Base-by-base conservation (phyloP, 441 rosid species). In the Oxalis stricta region DNA sequence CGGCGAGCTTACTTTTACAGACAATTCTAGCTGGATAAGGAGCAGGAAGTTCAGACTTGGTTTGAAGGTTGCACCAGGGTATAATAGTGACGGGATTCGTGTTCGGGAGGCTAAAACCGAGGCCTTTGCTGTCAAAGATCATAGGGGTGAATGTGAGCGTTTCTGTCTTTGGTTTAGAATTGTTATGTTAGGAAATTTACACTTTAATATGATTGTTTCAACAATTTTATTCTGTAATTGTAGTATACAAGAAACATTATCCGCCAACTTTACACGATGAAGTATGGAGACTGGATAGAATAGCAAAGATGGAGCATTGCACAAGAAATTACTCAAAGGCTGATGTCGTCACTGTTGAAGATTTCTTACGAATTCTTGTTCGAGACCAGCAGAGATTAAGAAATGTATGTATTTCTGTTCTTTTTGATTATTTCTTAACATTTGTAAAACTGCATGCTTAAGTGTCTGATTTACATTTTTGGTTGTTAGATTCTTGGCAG, bases 21-120 rank as follows among this genome's bases (percentile, higher is more conserved):
- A 92, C 50, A 92, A 92, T 68, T 92, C 99, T 16, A 92, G 99
- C 60, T 92, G 99, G 99, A 92, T 92, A 56, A 67, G 95, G 64
- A 84, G 99, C 76, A 67, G 96, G 62, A 92, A 92, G 73, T 86
- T 92, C 65, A 74, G 99, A 68, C 86, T 92, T 52, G 99, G 99
- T 46, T 56, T 79, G 56, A 87, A 82, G 68, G 60, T 71, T 42
- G 72, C 80, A 42, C 53, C 83, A 2, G 92, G 92, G 37, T 70
- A 65, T 46, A n/a, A n/a, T n/a, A 56, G 77, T 57, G 95, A 84
- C 55, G 73, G 73, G 32, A 57, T 64, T 49, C 75, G 71, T 36
- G 68, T 92, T 31, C 86, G 87, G 35, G 99, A 87, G 69, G 95
- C 92, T 33, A 92, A 92, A 71, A 79, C 99, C 0, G 92, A 92